phyloP scores from a whole-genome alignment of 2,329 filamentous ascomycete species.

The Venturia carpophila region DNA sequence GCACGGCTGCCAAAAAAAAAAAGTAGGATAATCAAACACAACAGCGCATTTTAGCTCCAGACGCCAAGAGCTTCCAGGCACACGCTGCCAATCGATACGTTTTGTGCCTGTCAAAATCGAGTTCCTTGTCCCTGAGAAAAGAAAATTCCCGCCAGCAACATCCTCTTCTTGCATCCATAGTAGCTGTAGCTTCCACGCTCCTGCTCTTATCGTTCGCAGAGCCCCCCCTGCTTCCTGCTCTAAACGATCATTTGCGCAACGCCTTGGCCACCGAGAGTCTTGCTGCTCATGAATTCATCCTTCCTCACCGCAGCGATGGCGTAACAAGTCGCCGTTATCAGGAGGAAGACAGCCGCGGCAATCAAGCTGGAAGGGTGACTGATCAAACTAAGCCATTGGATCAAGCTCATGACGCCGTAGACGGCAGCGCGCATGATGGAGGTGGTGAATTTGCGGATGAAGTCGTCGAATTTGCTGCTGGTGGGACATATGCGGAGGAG shows the following conservation, averaged over 20 bases:
- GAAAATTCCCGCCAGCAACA: too few species aligned
- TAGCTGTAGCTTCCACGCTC: not conserved
- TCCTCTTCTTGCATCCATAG: not conserved
- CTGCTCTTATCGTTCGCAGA: not conserved
- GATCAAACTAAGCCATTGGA: slow-evolving; percentile 79
- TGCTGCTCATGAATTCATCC: slow-evolving; percentile 83
- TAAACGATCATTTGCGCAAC: slow-evolving; percentile 98
- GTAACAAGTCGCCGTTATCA: slow-evolving; percentile 74
- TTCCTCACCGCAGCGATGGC: slow-evolving; percentile 69
- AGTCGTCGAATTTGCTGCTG: slow-evolving; percentile 75
- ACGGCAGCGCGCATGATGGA: slow-evolving; percentile 94
- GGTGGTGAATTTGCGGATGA: slow-evolving; percentile 86
- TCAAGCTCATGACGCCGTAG: slow-evolving; percentile 69
- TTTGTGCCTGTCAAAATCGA: not conserved
- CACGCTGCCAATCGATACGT: not conserved
- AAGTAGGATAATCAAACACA: not conserved
- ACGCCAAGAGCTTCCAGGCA: not conserved
- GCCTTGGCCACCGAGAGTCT: slow-evolving; percentile 88
- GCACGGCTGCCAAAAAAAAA: not conserved
- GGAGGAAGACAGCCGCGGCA: slow-evolving; percentile 73
- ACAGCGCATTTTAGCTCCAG: not conserved
- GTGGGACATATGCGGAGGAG: slow-evolving; percentile 97
- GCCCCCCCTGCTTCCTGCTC: slow-evolving; percentile 11
- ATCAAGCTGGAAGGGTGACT: slow-evolving; percentile 62
- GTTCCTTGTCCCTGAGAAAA: not conserved